Evolutionary conservation across 1,284 basidiomycete species (phyloP).

Genomic region (Cutaneotrichosporon sp.): DNA sequence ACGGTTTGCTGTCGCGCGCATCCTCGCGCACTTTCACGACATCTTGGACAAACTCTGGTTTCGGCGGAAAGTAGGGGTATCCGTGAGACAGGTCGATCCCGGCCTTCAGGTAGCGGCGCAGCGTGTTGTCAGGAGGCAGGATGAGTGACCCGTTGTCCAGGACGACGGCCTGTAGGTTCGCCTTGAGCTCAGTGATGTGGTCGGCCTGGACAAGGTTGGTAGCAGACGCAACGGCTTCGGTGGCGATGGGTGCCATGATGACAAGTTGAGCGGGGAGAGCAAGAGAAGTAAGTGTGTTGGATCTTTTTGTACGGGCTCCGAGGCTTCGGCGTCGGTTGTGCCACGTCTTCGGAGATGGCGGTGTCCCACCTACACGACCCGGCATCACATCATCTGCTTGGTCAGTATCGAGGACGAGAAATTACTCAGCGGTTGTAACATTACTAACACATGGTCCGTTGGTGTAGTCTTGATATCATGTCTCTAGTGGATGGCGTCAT

Average conservation of each 20-base stretch:
- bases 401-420: no score
- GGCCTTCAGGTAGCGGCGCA: slow-evolving; percentile 39
- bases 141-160: slow-evolving; percentile 22
- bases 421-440: no score
- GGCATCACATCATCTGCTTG: no score
- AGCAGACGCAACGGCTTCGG: slow-evolving; percentile 13
- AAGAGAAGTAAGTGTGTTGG: no score
- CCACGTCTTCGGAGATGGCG: no score
- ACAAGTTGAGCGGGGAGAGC: no score
- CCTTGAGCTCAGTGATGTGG: slow-evolving; percentile 33
- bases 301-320: no score
- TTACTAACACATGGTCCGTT: no score
- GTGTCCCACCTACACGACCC: no score
- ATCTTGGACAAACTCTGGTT: slow-evolving; percentile 42
- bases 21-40: slow-evolving; percentile 37
- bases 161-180: slow-evolving; percentile 12
- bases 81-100: slow-evolving; percentile 42
- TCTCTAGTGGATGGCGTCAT: no score
- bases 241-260: slow-evolving; percentile 31
- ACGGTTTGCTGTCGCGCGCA: slow-evolving; percentile 27
- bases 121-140: slow-evolving; percentile 40
- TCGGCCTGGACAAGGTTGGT: not conserved
- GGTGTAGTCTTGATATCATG: no score
- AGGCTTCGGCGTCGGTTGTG: no score
- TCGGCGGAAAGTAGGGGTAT: slow-evolving; percentile 43